Conservation (phyloP, 176 grass and related monocot species). For the Hordeum vulgare region DNA sequence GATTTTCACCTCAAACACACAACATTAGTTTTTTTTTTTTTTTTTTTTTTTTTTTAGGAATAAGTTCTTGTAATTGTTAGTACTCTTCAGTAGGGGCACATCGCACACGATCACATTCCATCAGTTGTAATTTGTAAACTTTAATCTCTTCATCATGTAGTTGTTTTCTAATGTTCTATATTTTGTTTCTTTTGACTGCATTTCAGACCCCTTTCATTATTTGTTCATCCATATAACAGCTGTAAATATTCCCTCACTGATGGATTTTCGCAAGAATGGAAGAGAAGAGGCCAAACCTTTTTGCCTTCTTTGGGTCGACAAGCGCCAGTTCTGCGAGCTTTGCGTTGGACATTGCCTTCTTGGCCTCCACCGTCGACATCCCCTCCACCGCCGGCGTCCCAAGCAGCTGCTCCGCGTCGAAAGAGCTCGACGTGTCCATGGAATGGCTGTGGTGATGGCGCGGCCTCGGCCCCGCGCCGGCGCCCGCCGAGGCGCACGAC, state of each 20-base stretch:
- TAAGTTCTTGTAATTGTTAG: not conserved
- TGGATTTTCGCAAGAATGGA: not conserved
- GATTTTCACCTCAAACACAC: not conserved
- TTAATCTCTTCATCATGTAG: not conserved
- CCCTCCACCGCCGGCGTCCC: constrained; percentile 35
- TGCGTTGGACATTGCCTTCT: constrained; percentile 58
- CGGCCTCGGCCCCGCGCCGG: not conserved
- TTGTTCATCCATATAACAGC: not conserved
- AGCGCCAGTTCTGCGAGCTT: constrained; percentile 78
- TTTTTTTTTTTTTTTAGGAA: too few relatives aligned
- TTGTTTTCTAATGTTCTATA: not conserved
- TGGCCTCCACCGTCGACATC: constrained; percentile 35
- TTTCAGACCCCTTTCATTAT: not conserved
- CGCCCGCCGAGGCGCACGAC: constrained; percentile 12
- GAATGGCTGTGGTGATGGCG: constrained; percentile 76
- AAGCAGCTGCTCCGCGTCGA: constrained; percentile 40
- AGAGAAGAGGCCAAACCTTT: constrained; percentile 43
- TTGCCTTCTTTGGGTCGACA: constrained; percentile 70
- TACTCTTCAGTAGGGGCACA: not conserved
- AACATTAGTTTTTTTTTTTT: too few relatives aligned
- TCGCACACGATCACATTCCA: not conserved
- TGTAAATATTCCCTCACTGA: not conserved
- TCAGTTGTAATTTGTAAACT: not conserved
- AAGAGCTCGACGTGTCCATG: constrained; percentile 50
- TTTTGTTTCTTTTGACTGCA: not conserved